These are phyloP conservation scores for Microbotryomycetes sp. DNA, from an alignment of 1,284 basidiomycete species.

Conservation along the genomic window DNA sequence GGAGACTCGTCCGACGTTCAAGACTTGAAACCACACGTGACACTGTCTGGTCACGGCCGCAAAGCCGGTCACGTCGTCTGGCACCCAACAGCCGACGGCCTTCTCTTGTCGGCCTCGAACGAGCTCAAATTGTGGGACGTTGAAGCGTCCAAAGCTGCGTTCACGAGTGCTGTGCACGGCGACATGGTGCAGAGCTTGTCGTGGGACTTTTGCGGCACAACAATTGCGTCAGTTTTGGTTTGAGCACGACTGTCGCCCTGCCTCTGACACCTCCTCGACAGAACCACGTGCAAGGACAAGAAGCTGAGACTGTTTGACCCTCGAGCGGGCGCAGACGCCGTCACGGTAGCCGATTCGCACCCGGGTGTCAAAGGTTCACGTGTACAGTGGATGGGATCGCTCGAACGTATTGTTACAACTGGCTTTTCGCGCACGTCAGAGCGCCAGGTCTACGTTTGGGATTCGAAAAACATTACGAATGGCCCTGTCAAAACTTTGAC, in stretches of 20 bases:
- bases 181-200: slow-evolving; percentile 83
- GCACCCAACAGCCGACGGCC: slow-evolving; percentile 83
- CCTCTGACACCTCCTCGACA: slow-evolving; percentile 49
- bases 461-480: slow-evolving; percentile 62
- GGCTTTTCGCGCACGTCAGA: slow-evolving; percentile 95
- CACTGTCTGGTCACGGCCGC: slow-evolving; percentile 51
- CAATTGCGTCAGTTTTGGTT: slow-evolving; percentile 43
- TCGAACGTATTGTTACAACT: slow-evolving; percentile 81
- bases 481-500: slow-evolving; percentile 59
- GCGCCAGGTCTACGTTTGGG: slow-evolving; percentile 82
- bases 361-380: slow-evolving; percentile 89
- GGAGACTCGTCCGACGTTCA: slow-evolving; percentile 70
- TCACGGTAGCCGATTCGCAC: slow-evolving; percentile 78
- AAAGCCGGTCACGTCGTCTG: slow-evolving; percentile 93
- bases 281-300: slow-evolving; percentile 75
- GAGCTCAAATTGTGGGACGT: slow-evolving; percentile 95
- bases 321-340: slow-evolving; percentile 67
- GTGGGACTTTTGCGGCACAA: slow-evolving; percentile 75
- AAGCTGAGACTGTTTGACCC: slow-evolving; percentile 89
- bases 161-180: slow-evolving; percentile 65
- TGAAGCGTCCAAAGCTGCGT: slow-evolving; percentile 57
- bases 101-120: slow-evolving; percentile 79
- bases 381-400: slow-evolving; percentile 83
- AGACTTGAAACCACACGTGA: slow-evolving; percentile 68
- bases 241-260: slow-evolving; percentile 19